Base-by-base conservation (phyloP, 2,329 filamentous ascomycete genomes). In the Apiospora sp. region DNA sequence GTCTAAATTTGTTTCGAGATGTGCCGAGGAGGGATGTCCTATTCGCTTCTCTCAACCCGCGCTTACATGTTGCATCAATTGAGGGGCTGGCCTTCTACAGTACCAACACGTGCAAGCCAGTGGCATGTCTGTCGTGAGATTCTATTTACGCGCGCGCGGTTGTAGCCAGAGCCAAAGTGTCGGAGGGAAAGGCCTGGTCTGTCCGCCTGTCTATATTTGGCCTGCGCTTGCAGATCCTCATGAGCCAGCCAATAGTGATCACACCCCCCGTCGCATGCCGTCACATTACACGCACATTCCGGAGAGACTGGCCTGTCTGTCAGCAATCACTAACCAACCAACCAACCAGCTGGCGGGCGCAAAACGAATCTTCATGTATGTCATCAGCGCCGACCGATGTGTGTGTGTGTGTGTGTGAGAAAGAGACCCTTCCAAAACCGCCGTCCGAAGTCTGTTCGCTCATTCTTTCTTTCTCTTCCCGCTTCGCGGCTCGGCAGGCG, bases 71-170 rank as follows among this genome's bases (percentile, higher is more conserved):
- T 34, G 54, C 54, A 34, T 61, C 54, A 12, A 61, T 61, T n/a
- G 30, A 34, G 30, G 54, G 22, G 54, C 22, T 19, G 0, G 54
- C 10, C 37, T 41, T 37, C n/a, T n/a, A n/a, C n/a, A n/a, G n/a
- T 37, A 8, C 37, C 37, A 37, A 37, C 10, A 8, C 37, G 10
- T 37, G 37, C 30, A 34, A 34, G 27, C 30, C 30, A 34, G 27
- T 61, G n/a, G 54, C 24, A 14, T 49, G 22, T 10, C n/a, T 27
- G n/a, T 54, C 2, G 12, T 34, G 8, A 30, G 54, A 8, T 61
- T 37, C 34, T 64, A 64, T 41, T 64, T 64, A 64, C 58, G 58
- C 58, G 58, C 58, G 58, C 34, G 58, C 19, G 19, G 34, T 41
- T 41, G 8, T 19, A 19, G 2, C 19, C 27, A 30, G 14, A 37